Evolutionary conservation across 75 land plant species (phyloP).

Genomic region (Chamaecyparis obtusa): DNA sequence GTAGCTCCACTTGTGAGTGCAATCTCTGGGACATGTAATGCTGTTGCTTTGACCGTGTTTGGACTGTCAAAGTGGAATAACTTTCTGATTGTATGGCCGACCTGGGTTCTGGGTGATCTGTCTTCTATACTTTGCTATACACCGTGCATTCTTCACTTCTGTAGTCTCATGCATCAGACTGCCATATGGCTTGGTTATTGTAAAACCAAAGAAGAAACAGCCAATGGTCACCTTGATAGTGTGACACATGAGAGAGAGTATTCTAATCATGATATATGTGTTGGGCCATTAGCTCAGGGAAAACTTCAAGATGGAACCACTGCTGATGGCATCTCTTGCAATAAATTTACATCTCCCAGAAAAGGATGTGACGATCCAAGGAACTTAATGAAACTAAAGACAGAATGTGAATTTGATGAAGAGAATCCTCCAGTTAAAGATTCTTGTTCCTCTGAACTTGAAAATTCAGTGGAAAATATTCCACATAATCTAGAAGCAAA

Average conservation of each 20-base stretch:
- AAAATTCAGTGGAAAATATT: background rate
- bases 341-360: background rate
- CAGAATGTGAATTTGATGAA: background rate
- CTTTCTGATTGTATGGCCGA: constrained; percentile 40
- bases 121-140: constrained; percentile 47
- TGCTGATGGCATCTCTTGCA: background rate
- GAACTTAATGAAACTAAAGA: background rate
- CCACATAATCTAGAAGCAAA: background rate
- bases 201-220: background rate
- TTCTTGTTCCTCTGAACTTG: background rate
- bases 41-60: constrained; percentile 33
- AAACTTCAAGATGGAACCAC: background rate
- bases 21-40: constrained; percentile 37
- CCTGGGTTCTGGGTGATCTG: constrained; percentile 47
- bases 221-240: background rate
- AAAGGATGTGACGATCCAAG: background rate
- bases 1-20: constrained; percentile 38
- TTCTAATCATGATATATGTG: background rate
- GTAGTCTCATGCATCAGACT: constrained; percentile 30
- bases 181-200: constrained; percentile 1
- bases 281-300: background rate
- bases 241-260: constrained; percentile 1
- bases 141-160: constrained; percentile 44
- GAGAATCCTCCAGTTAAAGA: constrained; percentile 1
- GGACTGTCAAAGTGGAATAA: constrained; percentile 28